phyloP scores from a whole-genome alignment of 495 filamentous ascomycete genomes.

The Talaromyces proteolyticus region DNA sequence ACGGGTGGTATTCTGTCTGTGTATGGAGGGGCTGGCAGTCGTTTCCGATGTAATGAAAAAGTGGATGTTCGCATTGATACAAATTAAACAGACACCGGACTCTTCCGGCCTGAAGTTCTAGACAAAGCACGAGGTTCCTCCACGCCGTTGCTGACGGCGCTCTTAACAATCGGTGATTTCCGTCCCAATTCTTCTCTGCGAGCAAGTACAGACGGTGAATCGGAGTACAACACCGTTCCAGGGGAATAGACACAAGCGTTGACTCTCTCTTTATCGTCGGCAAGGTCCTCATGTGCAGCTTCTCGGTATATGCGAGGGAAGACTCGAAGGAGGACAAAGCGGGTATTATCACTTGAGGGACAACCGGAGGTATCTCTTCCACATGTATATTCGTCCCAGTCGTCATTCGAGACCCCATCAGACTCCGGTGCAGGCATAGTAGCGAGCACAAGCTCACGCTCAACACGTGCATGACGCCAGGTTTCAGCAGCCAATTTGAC shows the following conservation, averaged over 20 bases:
- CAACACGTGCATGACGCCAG: conserved; percentile 58
- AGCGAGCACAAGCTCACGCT: conserved; percentile 54
- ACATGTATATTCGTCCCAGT: conserved; percentile 41
- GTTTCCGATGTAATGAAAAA: no score
- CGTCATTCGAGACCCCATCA: conserved; percentile 29
- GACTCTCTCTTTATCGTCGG: conserved; percentile 31
- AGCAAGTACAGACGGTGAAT: conserved; percentile 46
- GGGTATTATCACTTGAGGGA: no score
- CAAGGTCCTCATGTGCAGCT: conserved; percentile 48
- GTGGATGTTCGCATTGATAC: no score
- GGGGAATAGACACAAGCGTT: conserved; percentile 41
- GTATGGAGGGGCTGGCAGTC: no score
- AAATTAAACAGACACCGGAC: no score
- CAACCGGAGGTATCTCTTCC: no score
- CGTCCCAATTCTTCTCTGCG: conserved; percentile 43
- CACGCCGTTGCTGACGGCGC: not conserved
- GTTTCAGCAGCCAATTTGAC: conserved; percentile 61
- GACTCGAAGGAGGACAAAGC: conserved; percentile 43
- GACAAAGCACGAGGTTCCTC: not conserved
- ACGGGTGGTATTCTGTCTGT: no score
- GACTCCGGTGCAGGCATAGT: conserved; percentile 44
- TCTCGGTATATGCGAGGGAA: conserved; percentile 53
- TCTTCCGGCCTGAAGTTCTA: no score
- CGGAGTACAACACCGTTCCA: conserved; percentile 48
- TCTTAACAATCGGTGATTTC: conserved; percentile 5